Conservation (phyloP, 1,139 yeast genomes). For the Debaryomycetaceae sp. region DNA sequence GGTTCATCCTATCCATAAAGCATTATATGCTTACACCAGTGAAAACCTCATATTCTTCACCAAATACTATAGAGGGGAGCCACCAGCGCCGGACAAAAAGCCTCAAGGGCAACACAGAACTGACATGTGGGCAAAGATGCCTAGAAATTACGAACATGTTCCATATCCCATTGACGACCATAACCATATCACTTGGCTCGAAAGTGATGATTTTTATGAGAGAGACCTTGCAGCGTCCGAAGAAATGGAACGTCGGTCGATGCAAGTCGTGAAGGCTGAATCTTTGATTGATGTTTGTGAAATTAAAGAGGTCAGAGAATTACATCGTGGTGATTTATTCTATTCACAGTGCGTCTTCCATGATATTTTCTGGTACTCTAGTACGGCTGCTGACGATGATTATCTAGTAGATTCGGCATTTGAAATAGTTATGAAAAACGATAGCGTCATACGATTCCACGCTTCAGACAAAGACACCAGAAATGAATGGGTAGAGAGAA, state of each 20-base stretch:
- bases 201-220: slow-evolving; percentile 38
- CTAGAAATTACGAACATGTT: slow-evolving; percentile 40
- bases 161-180: slow-evolving; percentile 48
- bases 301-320: slow-evolving; percentile 34
- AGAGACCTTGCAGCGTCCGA: slow-evolving; percentile 55
- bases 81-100: slow-evolving; percentile 50
- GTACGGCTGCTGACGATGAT: slow-evolving; percentile 21
- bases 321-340: slow-evolving; percentile 24
- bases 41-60: slow-evolving; percentile 61
- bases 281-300: slow-evolving; percentile 60
- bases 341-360: slow-evolving; percentile 35
- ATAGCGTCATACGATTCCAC: slow-evolving; percentile 48
- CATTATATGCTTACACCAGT: slow-evolving; percentile 62
- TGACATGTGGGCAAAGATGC: slow-evolving; percentile 20
- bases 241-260: slow-evolving; percentile 62
- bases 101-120: slow-evolving; percentile 21
- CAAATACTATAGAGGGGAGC: slow-evolving; percentile 53
- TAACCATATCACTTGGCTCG: slow-evolving; percentile 63
- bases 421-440: slow-evolving; percentile 49
- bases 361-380: slow-evolving; percentile 43
- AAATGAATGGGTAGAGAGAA: slow-evolving; percentile 61
- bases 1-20: slow-evolving; percentile 33
- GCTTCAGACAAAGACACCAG: slow-evolving; percentile 52
- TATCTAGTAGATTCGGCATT: slow-evolving; percentile 44
- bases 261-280: slow-evolving; percentile 54